Conservation (phyloP, 1,284 basidiomycete genomes). For the Pyrrhoderma noxium region DNA sequence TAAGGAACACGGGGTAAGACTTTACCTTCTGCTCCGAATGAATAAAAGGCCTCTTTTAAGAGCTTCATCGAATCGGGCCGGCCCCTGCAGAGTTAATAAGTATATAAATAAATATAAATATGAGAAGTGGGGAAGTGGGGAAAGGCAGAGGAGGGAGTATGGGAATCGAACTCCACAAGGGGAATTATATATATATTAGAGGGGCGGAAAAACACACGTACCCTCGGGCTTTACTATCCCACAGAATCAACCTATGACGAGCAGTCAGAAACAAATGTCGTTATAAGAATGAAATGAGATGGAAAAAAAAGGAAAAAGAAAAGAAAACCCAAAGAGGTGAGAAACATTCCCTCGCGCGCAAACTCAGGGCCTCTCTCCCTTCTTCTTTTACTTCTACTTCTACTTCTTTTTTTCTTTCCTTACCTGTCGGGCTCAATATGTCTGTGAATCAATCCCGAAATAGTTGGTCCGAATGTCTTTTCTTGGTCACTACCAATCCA, state of each 20-base stretch:
- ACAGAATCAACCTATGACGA: constrained; percentile 43
- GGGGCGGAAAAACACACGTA: constrained; percentile 1
- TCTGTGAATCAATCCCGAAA: constrained; percentile 41
- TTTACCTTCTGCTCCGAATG: constrained; percentile 66
- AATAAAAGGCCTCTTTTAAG: constrained; percentile 55
- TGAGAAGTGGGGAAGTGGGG: too few species aligned
- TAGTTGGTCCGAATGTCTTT: constrained; percentile 38
- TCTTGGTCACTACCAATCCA: constrained; percentile 46
- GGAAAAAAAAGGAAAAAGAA: too few species aligned
- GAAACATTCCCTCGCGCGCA: not conserved
- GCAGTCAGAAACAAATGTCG: too few species aligned
- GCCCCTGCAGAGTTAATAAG: constrained; percentile 34
- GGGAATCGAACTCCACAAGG: not conserved
- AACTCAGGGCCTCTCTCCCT: not conserved
- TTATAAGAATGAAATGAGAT: too few species aligned
- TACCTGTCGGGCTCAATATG: constrained; percentile 41
- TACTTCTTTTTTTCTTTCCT: too few species aligned
- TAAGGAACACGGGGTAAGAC: constrained; percentile 10
- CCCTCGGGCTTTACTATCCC: constrained; percentile 61
- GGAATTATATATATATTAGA: too few species aligned
- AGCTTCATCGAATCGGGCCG: constrained; percentile 74
- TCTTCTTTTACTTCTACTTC: too few species aligned
- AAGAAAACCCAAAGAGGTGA: not conserved
- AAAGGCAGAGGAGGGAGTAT: not conserved
- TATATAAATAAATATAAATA: constrained; percentile 8